Percentiles rank a stretch among this genome's conserved stretches.
These are phyloP conservation scores for Coffea humblotiana DNA, from an alignment of 305 asterid species.

Conservation along the genomic window DNA sequence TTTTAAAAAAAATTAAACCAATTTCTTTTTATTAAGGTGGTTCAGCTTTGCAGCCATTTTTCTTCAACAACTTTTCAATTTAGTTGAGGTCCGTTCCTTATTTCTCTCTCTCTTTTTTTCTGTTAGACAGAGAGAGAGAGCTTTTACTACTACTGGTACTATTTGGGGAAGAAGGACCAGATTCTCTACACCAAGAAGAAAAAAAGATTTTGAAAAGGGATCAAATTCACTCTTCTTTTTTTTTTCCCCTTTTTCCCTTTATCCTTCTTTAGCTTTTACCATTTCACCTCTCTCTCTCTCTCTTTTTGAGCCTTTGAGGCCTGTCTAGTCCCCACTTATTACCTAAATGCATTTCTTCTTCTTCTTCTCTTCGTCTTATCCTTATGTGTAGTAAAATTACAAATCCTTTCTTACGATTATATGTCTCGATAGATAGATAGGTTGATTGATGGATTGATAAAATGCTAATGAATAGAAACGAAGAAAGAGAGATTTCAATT, in stretches of 20 bases:
- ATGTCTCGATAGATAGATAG: background rate
- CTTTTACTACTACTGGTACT: constrained; percentile 37
- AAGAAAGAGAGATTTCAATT: background rate
- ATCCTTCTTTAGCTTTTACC: constrained; percentile 22
- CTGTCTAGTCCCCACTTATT: background rate
- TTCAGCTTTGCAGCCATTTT: background rate
- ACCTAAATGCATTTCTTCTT: constrained; percentile 2
- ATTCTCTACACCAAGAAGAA: constrained; percentile 42
- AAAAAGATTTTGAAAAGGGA: constrained; percentile 19
- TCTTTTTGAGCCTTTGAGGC: background rate
- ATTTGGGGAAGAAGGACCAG: constrained; percentile 38
- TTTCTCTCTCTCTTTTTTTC: constrained; percentile 8
- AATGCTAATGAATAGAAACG: background rate
- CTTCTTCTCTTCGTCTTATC: too few species aligned
- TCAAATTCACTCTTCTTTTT: background rate
- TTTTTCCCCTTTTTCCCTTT: too few species aligned
- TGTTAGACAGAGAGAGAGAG: constrained; percentile 8
- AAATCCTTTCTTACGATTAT: too few species aligned
- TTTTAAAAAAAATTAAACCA: background rate
- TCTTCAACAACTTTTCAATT: background rate
- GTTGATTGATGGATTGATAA: background rate
- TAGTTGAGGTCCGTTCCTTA: constrained; percentile 1
- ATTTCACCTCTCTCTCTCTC: background rate
- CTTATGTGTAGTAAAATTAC: background rate
- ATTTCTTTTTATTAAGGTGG: background rate